phyloP scores from a whole-genome alignment of 768 basidiomycete species.

The Lentinula edodes region DNA sequence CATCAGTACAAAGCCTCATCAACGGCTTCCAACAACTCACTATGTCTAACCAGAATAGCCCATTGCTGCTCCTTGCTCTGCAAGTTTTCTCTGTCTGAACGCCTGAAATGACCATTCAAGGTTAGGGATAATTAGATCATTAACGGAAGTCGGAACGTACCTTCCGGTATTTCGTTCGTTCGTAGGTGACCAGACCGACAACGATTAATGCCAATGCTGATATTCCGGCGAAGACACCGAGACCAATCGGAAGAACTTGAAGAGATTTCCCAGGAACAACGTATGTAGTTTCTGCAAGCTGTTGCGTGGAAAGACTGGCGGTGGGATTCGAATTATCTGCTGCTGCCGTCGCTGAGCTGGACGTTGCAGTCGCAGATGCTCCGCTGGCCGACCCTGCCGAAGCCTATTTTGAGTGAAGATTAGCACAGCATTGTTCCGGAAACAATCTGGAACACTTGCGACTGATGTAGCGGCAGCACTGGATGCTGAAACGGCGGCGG shows the following conservation, averaged over 20 bases:
- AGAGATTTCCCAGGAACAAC: conserved; percentile 67
- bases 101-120: conserved; percentile 32
- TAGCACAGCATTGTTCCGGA: conserved; percentile 1
- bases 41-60: conserved; percentile 53
- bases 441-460: conserved; percentile 5
- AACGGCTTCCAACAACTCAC: conserved; percentile 21
- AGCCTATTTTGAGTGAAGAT: background rate
- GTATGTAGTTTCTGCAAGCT: conserved; percentile 32
- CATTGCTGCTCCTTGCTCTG: conserved; percentile 52
- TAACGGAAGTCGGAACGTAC: conserved; percentile 30
- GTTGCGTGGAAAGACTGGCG: conserved; percentile 12
- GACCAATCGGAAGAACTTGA: conserved; percentile 74
- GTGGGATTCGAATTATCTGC: conserved; percentile 5
- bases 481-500: conserved; percentile 8
- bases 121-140: conserved; percentile 2
- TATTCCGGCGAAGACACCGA: conserved; percentile 81
- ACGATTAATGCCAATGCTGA: conserved; percentile 79
- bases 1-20: background rate
- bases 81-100: conserved; percentile 71
- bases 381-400: conserved; percentile 9
- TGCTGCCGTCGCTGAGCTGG: conserved; percentile 10
- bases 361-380: conserved; percentile 6
- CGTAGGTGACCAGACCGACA: conserved; percentile 80
- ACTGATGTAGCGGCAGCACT: background rate
- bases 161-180: conserved; percentile 83